These are phyloP conservation scores for Uronychia binucleata DNA, from an alignment of 73 alveolate species.

Conservation along the genomic window DNA sequence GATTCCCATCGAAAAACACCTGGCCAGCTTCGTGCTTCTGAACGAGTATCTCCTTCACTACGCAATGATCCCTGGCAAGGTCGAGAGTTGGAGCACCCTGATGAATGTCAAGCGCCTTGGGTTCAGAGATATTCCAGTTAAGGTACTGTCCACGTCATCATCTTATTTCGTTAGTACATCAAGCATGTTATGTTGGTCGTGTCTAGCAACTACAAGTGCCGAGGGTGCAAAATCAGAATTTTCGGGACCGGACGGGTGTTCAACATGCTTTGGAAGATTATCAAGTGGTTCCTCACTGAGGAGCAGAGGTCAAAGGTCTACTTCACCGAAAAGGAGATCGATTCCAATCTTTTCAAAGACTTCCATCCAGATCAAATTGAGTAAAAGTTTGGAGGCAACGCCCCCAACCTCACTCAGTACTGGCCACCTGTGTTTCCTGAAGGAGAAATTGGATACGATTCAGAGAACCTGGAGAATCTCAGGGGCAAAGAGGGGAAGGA, in stretches of 20 bases:
- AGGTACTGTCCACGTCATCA: constrained; percentile 1
- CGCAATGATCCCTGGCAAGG: not conserved
- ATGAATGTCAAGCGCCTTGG: constrained; percentile 8
- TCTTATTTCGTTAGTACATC: not conserved
- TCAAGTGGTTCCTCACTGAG: not conserved
- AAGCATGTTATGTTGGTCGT: constrained; percentile 11
- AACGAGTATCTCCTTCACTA: not conserved
- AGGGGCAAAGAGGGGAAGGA: too few species aligned
- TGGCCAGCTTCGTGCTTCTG: not conserved
- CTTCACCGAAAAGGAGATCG: not conserved
- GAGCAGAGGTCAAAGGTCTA: not conserved
- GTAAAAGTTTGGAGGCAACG: constrained; percentile 35
- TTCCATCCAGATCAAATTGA: constrained; percentile 15
- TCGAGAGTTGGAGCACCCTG: constrained; percentile 8
- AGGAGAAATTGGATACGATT: not conserved
- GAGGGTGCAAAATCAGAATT: not conserved
- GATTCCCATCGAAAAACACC: not conserved
- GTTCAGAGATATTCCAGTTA: not conserved
- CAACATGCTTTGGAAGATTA: not conserved
- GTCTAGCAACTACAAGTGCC: constrained; percentile 9
- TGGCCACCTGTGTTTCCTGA: constrained; percentile 35
- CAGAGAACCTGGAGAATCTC: too few species aligned
- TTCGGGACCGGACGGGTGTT: not conserved
- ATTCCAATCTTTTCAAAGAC: not conserved
- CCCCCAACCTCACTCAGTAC: constrained; percentile 18